A percentile compares a stretch with the other conserved stretches of the same genome.
Conservation (phyloP, 805 yeast genomes). For the Scheffersomyces spartinae region DNA sequence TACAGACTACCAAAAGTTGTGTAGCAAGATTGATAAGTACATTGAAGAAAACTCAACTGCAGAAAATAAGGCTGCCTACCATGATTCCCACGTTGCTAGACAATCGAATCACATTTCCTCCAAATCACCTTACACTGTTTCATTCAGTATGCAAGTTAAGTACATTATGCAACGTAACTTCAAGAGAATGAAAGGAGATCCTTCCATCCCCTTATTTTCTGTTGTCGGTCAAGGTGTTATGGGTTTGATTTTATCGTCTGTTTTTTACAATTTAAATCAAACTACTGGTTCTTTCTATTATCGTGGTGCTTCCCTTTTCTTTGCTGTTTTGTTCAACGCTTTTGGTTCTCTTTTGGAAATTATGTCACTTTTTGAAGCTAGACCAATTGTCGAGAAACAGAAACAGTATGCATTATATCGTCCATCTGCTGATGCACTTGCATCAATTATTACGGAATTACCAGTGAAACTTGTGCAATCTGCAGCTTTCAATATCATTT, state of each 20-base stretch:
- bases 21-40: constrained; percentile 23
- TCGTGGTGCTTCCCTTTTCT: constrained; percentile 2
- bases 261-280: constrained; percentile 1
- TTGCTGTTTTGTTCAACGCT: constrained; percentile 3
- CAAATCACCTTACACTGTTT: constrained; percentile 3
- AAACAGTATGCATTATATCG: constrained; percentile 3
- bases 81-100: constrained; percentile 4
- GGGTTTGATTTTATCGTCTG: constrained; percentile 1
- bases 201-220: constrained; percentile 2
- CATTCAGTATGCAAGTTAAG: constrained; percentile 15
- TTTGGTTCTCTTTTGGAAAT: constrained; percentile 8
- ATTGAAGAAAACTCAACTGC: constrained; percentile 32
- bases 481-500: constrained; percentile 33
- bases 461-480: constrained; percentile 19
- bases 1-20: constrained; percentile 20
- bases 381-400: constrained; percentile 21
- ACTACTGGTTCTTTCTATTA: constrained; percentile 2
- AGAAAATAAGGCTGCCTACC: constrained; percentile 7
- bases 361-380: constrained; percentile 23
- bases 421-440: constrained; percentile 5
- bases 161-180: constrained; percentile 2
- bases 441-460: constrained; percentile 3
- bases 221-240: constrained; percentile 1
- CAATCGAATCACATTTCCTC: neutral
- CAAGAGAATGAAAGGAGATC: constrained; percentile 3